These are phyloP conservation scores for Gaultheria prostrata DNA, from an alignment of 148 eudicot species.

Conservation along the genomic window DNA sequence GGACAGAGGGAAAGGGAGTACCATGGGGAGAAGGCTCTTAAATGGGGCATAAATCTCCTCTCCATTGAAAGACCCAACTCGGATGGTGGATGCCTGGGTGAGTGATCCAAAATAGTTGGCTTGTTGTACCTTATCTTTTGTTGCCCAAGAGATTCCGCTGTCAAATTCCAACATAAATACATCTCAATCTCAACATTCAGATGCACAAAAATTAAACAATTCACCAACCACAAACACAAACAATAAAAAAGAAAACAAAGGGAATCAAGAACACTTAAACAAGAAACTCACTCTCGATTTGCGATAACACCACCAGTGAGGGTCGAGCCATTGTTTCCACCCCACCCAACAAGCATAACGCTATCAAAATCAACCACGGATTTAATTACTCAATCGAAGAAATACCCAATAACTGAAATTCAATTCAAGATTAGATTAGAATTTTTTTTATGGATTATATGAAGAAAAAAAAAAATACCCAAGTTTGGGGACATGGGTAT, in stretches of 20 bases:
- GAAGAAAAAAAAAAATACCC: conserved; percentile 40
- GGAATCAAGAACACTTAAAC: not conserved
- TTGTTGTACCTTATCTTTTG: conserved; percentile 89
- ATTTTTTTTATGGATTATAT: not conserved
- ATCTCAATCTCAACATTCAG: not conserved
- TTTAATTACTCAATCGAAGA: not conserved
- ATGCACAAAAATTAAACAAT: not conserved
- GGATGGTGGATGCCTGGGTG: conserved; percentile 89
- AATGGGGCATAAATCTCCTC: conserved; percentile 98
- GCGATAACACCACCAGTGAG: conserved; percentile 94
- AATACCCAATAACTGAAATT: not conserved
- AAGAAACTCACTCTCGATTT: conserved; percentile 74
- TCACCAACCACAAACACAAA: not conserved
- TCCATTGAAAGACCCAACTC: conserved; percentile 94
- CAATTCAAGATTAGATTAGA: not conserved
- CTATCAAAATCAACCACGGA: conserved; percentile 26
- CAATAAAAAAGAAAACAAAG: not conserved
- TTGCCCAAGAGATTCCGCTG: conserved; percentile 99
- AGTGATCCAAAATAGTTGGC: conserved; percentile 94
- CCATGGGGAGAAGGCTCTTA: conserved; percentile 98
- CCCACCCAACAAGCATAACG: conserved; percentile 99
- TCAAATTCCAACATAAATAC: conserved; percentile 8
- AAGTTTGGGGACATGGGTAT: conserved; percentile 74
- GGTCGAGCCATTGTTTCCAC: conserved; percentile 94
- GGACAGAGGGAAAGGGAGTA: conserved; percentile 14